These are phyloP conservation scores for Coemansia sp. DNA, from an alignment of 192 early-diverging fungal genomes.

Conservation along the genomic window DNA sequence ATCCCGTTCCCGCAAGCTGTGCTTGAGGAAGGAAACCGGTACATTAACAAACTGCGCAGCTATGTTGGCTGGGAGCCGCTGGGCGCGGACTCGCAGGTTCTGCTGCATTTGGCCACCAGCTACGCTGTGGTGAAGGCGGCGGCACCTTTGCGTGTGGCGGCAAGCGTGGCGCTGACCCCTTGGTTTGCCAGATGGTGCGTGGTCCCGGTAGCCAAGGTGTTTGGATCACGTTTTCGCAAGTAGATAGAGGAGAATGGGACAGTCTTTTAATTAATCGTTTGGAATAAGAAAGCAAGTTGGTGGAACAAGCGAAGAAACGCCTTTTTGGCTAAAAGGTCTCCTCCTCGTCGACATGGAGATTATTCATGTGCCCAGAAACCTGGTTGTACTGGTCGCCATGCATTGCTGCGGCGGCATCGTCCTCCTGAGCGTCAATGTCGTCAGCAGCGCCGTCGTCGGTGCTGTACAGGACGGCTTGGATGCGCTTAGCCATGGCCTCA, in stretches of 20 bases:
- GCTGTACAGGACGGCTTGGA: conserved; percentile 92
- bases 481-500: conserved; percentile 68
- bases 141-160: conserved; percentile 34
- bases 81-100: conserved; percentile 50
- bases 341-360: conserved; percentile 43
- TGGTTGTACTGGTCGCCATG: conserved; percentile 25
- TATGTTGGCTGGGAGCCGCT: conserved; percentile 52
- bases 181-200: conserved; percentile 25
- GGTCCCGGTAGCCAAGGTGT: conserved; percentile 21
- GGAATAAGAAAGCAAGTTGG: background rate
- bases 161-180: conserved; percentile 42
- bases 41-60: conserved; percentile 60
- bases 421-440: conserved; percentile 1
- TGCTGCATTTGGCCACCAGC: conserved; percentile 74
- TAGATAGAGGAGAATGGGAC: background rate
- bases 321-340: conserved; percentile 33
- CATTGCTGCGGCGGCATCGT: background rate
- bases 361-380: conserved; percentile 28
- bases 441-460: conserved; percentile 61
- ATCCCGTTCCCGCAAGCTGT: conserved; percentile 70
- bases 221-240: background rate
- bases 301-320: conserved; percentile 4
- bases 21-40: conserved; percentile 61
- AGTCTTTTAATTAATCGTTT: background rate
- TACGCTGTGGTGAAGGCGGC: conserved; percentile 84